Conservation (phyloP, 768 basidiomycete species). For the Lentinula detonsa region DNA sequence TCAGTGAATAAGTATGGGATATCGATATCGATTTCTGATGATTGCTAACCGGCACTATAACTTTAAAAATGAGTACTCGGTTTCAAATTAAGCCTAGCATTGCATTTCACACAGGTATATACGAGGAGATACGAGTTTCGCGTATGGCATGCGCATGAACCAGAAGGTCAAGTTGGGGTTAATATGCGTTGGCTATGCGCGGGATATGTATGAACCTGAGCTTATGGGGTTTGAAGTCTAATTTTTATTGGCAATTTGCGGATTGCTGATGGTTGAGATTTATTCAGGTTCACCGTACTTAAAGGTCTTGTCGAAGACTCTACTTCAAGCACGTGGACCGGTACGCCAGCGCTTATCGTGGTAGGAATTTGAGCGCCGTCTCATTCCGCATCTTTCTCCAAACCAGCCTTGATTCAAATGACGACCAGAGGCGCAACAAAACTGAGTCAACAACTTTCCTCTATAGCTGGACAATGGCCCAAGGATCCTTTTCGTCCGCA, state of each 20-base stretch:
- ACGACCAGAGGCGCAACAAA: conserved; percentile 18
- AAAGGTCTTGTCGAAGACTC: too few species aligned
- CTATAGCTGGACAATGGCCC: conserved; percentile 59
- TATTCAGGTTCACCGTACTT: not conserved
- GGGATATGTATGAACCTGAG: not conserved
- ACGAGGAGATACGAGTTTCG: not conserved
- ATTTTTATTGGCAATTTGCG: not conserved
- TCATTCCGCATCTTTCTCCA: not conserved
- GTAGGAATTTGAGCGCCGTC: not conserved
- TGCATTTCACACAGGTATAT: not conserved
- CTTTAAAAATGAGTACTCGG: not conserved
- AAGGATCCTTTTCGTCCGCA: conserved; percentile 74
- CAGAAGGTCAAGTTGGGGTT: not conserved
- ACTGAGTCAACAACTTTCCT: conserved; percentile 42
- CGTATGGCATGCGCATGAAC: not conserved
- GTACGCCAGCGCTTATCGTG: too few species aligned
- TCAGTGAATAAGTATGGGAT: not conserved
- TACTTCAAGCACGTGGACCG: too few species aligned
- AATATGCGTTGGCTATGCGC: too few species aligned
- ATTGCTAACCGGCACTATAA: not conserved
- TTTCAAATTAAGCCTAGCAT: not conserved
- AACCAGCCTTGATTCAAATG: not conserved
- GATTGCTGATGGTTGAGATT: not conserved
- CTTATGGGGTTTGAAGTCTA: not conserved
- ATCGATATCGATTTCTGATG: not conserved